Evolutionary conservation across 1,139 yeast genomes (phyloP), one percentile per base, ranked within the genome.

Genomic region (Yamadazyma mexicana): DNA sequence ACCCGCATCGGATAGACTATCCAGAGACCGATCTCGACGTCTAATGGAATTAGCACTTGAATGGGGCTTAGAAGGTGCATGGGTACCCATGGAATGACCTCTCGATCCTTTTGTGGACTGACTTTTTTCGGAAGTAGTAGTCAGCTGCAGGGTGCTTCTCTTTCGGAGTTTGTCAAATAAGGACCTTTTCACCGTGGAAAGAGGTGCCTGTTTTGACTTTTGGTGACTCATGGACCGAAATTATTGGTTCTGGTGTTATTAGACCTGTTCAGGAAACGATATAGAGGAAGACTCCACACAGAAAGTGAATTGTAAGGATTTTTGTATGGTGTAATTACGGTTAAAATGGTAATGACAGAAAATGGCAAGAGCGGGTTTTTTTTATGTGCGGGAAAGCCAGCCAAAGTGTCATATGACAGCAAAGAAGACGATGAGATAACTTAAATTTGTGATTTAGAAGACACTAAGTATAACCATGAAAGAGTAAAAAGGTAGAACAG

Each of bases 91-190:
- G 20, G 29, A 26, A 4, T 5, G 16, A 4, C 29, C 16, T 5
- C 15, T 11, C 4, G 29, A n/a, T 4, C 15, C 16, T 12, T 4
- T 26, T 26, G 16, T 12, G 15, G 29, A 26, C 29, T 9, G 16
- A 7, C 16, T n/a, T 5, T 26, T 26, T 15, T 12, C 25, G 3
- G 25, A n/a, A 4, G 15, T 6, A 6, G 3, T 5, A 10, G 35
- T 33, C 35, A 26, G 35, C n/a, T 33, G 30, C 35, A 33, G 35
- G n/a, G 22, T 25, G 20, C 35, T 33, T 33, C 31, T 25, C 31
- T 26, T 33, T 11, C 22, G 12, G 24, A 33, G 17, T n/a, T 25
- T 33, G 8, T 27, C 24, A 33, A 33, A 33, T 11, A 33, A 22
- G 12, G 31, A 17, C 17, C 26, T 25, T 14, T 28, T 16, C 5